Percentiles rank a stretch among this genome's conserved stretches.
phyloP scores from a whole-genome alignment of 2,329 filamentous ascomycete species.

The Beauveria scarabaeidicola region DNA sequence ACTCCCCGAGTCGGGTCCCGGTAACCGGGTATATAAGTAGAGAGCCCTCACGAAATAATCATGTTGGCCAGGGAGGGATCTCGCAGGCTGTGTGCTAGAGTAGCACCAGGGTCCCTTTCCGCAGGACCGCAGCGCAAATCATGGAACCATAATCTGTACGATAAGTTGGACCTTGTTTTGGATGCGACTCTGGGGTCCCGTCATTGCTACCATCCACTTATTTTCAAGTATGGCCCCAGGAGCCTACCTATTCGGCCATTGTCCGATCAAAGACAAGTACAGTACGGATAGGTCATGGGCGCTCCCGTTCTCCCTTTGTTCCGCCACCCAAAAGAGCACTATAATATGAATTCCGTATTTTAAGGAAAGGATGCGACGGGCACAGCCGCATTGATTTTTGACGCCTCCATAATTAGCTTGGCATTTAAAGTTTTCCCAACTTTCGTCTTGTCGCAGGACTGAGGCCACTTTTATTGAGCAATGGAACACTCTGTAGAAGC shows the following conservation, averaged over 20 bases:
- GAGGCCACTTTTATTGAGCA: background rate
- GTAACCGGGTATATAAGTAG: too few species aligned
- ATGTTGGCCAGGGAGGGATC: background rate
- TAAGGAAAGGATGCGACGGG: background rate
- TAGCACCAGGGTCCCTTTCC: background rate
- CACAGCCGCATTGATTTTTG: background rate
- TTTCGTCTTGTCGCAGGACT: background rate
- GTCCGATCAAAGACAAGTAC: constrained; percentile 4
- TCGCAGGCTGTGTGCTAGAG: background rate
- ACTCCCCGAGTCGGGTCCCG: too few species aligned
- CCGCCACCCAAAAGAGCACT: background rate
- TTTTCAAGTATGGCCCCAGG: background rate
- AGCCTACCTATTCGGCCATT: background rate
- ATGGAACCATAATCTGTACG: background rate
- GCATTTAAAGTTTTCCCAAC: background rate
- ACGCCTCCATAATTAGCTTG: background rate
- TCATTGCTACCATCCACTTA: background rate
- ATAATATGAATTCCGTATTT: background rate
- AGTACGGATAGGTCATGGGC: too few species aligned
- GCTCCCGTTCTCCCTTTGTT: background rate
- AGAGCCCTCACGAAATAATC: too few species aligned
- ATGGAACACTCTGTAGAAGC: background rate
- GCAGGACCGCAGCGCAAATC: background rate
- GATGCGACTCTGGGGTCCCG: background rate
- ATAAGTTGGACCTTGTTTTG: too few species aligned